phyloP scores from a whole-genome alignment of 257 asterid genomes.

The Asclepias syriaca region DNA sequence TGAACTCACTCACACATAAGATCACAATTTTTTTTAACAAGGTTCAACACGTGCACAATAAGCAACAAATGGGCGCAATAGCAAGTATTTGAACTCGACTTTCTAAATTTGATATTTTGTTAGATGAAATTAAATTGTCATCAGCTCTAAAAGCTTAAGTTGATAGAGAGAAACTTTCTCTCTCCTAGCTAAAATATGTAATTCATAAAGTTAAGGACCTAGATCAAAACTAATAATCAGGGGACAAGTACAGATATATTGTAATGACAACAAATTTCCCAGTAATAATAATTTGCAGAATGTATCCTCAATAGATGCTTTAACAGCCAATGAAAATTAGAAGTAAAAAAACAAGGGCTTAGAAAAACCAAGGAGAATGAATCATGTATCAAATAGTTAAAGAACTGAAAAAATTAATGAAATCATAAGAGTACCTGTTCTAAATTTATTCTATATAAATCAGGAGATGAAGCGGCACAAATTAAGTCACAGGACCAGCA shows the following conservation, averaged over 20 bases:
- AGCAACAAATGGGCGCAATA: too few relatives aligned
- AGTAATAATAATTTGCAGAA: background rate
- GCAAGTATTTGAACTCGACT: too few relatives aligned
- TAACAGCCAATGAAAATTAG: constrained; percentile 1
- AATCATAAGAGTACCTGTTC: constrained; percentile 59
- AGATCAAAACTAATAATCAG: background rate
- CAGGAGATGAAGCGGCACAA: constrained; percentile 99
- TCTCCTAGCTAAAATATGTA: background rate
- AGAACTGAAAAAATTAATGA: constrained; percentile 3
- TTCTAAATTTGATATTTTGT: too few relatives aligned
- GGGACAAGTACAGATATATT: background rate
- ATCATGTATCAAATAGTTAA: background rate
- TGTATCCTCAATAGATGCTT: constrained; percentile 4
- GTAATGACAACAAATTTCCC: background rate
- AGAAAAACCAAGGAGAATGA: background rate
- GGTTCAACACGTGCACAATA: too few relatives aligned
- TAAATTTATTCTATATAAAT: constrained; percentile 83
- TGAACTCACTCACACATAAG: too few relatives aligned
- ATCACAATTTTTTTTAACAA: too few relatives aligned
- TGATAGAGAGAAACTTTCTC: background rate
- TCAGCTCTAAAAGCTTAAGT: too few relatives aligned
- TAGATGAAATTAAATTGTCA: too few relatives aligned
- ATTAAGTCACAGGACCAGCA: constrained; percentile 92
- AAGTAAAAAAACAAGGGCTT: background rate
- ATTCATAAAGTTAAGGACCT: background rate